These are phyloP conservation scores for Juncus inflexus DNA, from an alignment of 176 grass and related monocot genomes.

Conservation along the genomic window DNA sequence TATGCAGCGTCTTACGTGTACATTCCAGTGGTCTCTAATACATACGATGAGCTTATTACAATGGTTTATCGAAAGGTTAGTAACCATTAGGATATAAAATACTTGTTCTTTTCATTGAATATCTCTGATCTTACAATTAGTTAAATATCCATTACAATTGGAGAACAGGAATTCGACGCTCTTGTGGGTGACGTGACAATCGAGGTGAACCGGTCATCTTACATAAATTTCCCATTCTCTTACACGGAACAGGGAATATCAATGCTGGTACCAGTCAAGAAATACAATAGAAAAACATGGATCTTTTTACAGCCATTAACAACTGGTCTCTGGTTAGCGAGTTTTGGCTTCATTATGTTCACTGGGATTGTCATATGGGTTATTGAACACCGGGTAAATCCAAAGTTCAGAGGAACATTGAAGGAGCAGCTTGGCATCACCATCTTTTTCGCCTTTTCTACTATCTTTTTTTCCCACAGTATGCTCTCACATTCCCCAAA, in stretches of 20 bases:
- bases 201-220: conserved; percentile 31
- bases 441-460: neutral
- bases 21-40: neutral
- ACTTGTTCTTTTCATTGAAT: neutral
- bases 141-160: neutral
- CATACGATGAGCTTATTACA: conserved; percentile 33
- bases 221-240: conserved; percentile 44
- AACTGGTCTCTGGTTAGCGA: conserved; percentile 27
- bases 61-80: conserved; percentile 38
- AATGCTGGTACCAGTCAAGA: conserved; percentile 40
- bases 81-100: neutral
- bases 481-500: neutral
- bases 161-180: conserved; percentile 13
- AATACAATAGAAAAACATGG: conserved; percentile 27
- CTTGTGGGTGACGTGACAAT: conserved; percentile 45
- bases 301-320: conserved; percentile 40
- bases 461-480: neutral
- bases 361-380: conserved; percentile 38
- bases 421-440: neutral
- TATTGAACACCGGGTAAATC: conserved; percentile 25
- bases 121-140: neutral
- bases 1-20: conserved; percentile 36
- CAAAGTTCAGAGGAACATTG: neutral
- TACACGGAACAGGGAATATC: conserved; percentile 42
- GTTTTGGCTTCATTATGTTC: conserved; percentile 35